Percentiles rank a stretch among this genome's conserved stretches.
Conservation (phyloP, 768 basidiomycete species). For the Leucocoprinus leucothites region DNA sequence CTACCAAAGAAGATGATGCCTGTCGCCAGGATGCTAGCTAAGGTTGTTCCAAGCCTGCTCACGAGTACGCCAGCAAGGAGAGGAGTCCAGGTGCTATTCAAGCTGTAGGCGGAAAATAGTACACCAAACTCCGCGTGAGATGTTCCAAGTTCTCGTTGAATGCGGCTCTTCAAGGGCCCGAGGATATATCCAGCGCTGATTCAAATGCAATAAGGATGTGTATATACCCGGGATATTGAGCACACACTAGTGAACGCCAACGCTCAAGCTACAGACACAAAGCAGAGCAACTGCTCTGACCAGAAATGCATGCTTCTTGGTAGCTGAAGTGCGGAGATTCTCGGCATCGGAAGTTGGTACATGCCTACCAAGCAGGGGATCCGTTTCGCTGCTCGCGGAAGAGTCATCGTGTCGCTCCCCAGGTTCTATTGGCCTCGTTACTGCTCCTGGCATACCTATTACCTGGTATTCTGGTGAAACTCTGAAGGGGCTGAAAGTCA, state of each 20-base stretch:
- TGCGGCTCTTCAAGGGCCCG: conserved; percentile 72
- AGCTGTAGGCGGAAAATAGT: conserved; percentile 70
- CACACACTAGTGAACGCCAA: conserved; percentile 75
- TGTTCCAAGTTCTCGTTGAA: conserved; percentile 67
- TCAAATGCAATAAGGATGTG: not conserved
- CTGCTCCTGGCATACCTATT: too few relatives aligned
- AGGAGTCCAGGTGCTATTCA: conserved; percentile 75
- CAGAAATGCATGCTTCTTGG: conserved; percentile 33
- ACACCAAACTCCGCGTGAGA: conserved; percentile 77
- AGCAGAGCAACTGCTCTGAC: conserved; percentile 60
- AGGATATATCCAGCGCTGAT: conserved; percentile 69
- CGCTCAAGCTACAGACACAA: conserved; percentile 69
- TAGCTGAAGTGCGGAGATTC: too few relatives aligned
- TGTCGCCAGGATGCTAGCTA: conserved; percentile 71
- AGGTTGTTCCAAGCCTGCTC: conserved; percentile 67
- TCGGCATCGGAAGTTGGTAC: conserved; percentile 13
- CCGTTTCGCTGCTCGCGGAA: not conserved
- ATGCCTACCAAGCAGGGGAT: not conserved
- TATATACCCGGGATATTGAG: not conserved
- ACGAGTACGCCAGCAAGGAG: conserved; percentile 73
- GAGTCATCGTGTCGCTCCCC: too few relatives aligned
- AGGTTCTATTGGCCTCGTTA: too few relatives aligned
- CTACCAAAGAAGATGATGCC: conserved; percentile 63
- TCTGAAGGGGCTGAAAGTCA: too few relatives aligned
- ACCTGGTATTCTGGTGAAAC: too few relatives aligned